Percentiles rank a stretch among this genome's conserved stretches.
Evolutionary conservation across 176 grass and related monocot species (phyloP).

Genomic region (Otatea glauca): DNA sequence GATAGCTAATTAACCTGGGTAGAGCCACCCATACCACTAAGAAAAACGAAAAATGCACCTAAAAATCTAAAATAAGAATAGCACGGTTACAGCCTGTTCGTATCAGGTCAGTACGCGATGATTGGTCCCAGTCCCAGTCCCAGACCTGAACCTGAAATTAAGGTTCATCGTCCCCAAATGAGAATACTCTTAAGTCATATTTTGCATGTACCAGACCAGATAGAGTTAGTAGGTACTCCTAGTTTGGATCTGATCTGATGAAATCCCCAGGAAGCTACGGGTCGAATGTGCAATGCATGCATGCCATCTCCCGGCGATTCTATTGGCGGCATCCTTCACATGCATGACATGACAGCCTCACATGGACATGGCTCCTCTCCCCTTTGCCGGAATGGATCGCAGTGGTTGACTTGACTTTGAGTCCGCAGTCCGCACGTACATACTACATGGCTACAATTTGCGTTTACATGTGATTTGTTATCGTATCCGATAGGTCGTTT

Average conservation of each 20-base stretch:
- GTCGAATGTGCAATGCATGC: too few species aligned
- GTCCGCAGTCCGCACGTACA: too few species aligned
- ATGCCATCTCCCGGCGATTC: neutral
- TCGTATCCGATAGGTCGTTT: neutral
- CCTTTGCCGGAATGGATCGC: too few species aligned
- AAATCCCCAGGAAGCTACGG: conserved; percentile 15
- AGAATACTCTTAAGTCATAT: neutral
- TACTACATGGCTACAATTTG: neutral
- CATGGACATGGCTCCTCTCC: too few species aligned
- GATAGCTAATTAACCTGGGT: too few species aligned
- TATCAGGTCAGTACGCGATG: neutral
- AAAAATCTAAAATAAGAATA: neutral
- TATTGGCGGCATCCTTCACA: neutral
- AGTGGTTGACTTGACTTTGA: too few species aligned
- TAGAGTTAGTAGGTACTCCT: neutral
- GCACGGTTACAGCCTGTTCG: neutral
- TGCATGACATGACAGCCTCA: too few species aligned
- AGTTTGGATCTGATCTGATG: neutral
- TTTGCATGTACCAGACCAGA: neutral
- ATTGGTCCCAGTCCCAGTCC: too few species aligned
- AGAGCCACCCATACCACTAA: neutral
- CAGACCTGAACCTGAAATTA: neutral
- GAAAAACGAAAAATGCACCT: neutral
- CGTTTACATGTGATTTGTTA: neutral
- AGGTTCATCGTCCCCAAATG: neutral